Evolutionary conservation across 2,329 filamentous ascomycete species (phyloP).

Genomic region (Calonectria naviculata): DNA sequence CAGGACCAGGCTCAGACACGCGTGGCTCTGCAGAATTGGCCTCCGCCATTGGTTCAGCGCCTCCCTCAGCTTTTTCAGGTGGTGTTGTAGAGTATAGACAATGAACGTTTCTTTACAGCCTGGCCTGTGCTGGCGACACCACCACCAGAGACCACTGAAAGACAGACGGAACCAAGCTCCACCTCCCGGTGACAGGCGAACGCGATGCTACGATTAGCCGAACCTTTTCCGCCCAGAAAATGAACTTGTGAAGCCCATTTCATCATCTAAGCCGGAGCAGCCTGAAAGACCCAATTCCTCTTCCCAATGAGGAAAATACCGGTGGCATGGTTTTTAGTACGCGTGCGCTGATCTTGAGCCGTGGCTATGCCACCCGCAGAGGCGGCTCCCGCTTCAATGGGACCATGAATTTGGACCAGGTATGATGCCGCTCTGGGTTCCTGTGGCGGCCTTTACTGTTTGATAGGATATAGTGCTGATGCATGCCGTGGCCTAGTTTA

Average conservation of each 20-base stretch:
- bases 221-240: conserved; percentile 19
- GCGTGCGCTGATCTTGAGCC: conserved; percentile 42
- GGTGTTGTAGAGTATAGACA: neutral
- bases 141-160: neutral
- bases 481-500: conserved; percentile 57
- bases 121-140: conserved; percentile 2
- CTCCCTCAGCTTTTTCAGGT: neutral
- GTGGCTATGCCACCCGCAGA: conserved; percentile 49
- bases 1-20: neutral
- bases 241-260: conserved; percentile 29
- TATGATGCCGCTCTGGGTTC: conserved; percentile 42
- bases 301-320: conserved; percentile 31
- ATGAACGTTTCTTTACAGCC: neutral
- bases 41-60: conserved; percentile 24
- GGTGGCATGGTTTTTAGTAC: conserved; percentile 41
- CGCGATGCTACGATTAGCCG: conserved; percentile 8
- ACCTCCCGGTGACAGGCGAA: neutral
- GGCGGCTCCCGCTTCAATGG: conserved; percentile 44
- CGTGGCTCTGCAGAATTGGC: neutral
- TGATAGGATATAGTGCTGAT: conserved; percentile 16
- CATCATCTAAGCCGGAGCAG: conserved; percentile 24
- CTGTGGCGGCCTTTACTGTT: neutral
- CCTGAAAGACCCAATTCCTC: conserved; percentile 16
- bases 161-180: neutral
- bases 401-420: conserved; percentile 68